phyloP scores from a whole-genome alignment of 164 flowering plant genomes.

The Houttuynia cordata region DNA sequence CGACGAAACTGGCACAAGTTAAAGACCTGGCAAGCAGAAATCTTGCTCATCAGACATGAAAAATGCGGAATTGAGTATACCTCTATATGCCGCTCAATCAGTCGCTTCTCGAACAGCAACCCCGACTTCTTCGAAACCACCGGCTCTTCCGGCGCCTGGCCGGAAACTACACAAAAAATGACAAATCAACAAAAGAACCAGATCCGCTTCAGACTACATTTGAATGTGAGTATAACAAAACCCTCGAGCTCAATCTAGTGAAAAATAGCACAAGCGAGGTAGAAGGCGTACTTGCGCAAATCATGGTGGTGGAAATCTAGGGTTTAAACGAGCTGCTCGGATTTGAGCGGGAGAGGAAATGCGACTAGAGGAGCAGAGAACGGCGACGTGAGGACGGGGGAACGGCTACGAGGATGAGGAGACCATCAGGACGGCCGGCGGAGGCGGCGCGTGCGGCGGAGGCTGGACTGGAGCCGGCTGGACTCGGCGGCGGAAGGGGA shows the following conservation, averaged over 20 bases:
- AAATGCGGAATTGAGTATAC: conserved; percentile 20
- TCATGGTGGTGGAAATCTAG: conserved; percentile 11
- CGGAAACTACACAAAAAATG: conserved; percentile 56
- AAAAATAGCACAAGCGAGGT: not conserved
- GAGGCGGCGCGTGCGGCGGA: not conserved
- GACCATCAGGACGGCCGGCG: not conserved
- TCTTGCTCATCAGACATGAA: not conserved
- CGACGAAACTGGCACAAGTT: not conserved
- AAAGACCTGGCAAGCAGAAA: not conserved
- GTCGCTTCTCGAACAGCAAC: conserved; percentile 71
- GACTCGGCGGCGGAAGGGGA: not conserved
- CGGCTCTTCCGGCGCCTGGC: conserved; percentile 95
- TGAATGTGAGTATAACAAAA: not conserved
- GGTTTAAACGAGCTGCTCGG: conserved; percentile 6
- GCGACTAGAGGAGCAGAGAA: not conserved
- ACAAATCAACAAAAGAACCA: not conserved
- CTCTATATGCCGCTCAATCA: conserved; percentile 71
- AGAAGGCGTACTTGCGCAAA: conserved; percentile 15
- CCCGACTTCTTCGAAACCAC: conserved; percentile 82
- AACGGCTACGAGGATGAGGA: not conserved
- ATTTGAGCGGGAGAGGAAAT: not conserved
- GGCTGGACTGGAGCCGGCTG: not conserved
- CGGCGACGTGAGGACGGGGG: not conserved
- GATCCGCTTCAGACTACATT: not conserved
- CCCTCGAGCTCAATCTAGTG: not conserved